Base-by-base conservation (phyloP, 2,329 filamentous ascomycete species). In the Alternaria gansuensis region DNA sequence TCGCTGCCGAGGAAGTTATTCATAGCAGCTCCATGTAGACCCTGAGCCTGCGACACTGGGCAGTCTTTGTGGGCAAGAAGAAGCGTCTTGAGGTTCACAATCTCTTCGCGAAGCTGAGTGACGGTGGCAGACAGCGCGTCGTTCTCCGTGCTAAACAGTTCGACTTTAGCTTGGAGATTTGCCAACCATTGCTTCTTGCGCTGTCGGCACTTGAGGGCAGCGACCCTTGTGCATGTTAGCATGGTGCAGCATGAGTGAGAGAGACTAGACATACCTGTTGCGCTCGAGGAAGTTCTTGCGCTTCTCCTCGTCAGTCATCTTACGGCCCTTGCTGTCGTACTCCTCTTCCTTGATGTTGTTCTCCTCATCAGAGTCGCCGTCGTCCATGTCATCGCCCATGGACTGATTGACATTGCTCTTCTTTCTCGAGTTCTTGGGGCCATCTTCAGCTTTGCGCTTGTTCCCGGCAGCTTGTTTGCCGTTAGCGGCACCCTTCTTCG, bases 221-320 rank as follows among this genome's bases (percentile, higher is more conserved):
- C 95, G 65, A 99, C 93, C 75, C 95, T 97, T 5, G 65, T 23
- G 29, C 6, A 39, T 26, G 55, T 78, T 65, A 78, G 72, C n/a
- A 60, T 26, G 43, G 13, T 26, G 2, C 7, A 26, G 21, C 9
- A 28, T 7, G 46, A 8, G 31, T 48, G 39, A 14, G 41, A 9
- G 41, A 23, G 23, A 46, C 80, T 10, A 28, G 49, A 81, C 87
- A 71, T 87, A 96, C 94, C 94, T 88, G 78, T 99, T 99, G 28
- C 95, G 86, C 75, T 99, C 95, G 2, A 99, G 83, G 78, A 99
- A 99, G 76, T 98, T 99, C 81, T 96, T 97, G 40, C 95, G 87
- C 83, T 99, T 99, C 82, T 99, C 95, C 74, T 98, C 95, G 56
- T 98, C 95, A 0, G 93, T 97, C 92, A 97, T 96, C 82, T 97